These are phyloP conservation scores for Aristolochia fimbriata DNA, from an alignment of 164 flowering plant genomes.

Conservation along the genomic window DNA sequence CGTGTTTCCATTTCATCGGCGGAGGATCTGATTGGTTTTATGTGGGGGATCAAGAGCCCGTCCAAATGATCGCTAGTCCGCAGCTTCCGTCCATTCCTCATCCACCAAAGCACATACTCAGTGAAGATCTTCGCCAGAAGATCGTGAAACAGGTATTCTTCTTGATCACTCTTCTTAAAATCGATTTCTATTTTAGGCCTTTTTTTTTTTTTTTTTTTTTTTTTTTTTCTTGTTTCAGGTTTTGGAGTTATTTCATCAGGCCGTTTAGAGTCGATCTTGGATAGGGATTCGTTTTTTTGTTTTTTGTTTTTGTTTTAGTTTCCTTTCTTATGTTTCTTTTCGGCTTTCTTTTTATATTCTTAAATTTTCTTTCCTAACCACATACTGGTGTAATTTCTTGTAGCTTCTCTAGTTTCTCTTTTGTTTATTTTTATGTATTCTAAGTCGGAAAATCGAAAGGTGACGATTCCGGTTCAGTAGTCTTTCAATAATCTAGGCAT, in stretches of 20 bases:
- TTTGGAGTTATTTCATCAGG: not conserved
- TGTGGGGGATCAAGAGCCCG: slow-evolving; percentile 49
- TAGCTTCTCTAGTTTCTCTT: not conserved
- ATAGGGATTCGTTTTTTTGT: not conserved
- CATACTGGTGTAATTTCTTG: not conserved
- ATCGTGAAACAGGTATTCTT: slow-evolving; percentile 69
- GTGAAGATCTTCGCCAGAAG: slow-evolving; percentile 63
- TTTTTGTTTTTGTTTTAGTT: not conserved
- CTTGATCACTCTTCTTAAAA: too few species aligned
- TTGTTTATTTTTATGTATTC: not conserved
- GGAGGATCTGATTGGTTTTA: slow-evolving; percentile 52
- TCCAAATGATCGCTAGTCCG: slow-evolving; percentile 26
- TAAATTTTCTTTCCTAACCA: too few species aligned
- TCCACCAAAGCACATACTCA: slow-evolving; percentile 35
- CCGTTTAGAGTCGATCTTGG: not conserved
- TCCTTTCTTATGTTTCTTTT: not conserved
- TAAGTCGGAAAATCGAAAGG: not conserved
- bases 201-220: not conserved
- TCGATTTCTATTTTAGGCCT: not conserved
- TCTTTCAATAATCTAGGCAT: too few species aligned
- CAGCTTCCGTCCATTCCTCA: slow-evolving; percentile 13
- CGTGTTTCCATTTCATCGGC: slow-evolving; percentile 47
- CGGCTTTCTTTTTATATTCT: too few species aligned
- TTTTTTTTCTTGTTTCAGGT: not conserved
- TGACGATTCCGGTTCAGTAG: too few species aligned